Evolutionary conservation across 164 flowering plant genomes (phyloP).

Genomic region (Stephania japonica): DNA sequence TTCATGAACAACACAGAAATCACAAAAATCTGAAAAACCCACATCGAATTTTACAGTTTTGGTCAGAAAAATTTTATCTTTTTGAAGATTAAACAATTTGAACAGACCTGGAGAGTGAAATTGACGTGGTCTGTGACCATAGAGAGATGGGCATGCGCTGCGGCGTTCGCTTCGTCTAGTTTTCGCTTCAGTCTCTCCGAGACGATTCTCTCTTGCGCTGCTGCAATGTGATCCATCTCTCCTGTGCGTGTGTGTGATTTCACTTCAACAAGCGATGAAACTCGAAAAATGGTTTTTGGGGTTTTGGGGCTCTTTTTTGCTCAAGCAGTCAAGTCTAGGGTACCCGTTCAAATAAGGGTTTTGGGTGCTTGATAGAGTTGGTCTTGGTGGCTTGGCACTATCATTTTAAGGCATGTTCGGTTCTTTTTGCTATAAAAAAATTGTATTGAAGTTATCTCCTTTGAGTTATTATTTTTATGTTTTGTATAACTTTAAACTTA

Average conservation of each 20-base stretch:
- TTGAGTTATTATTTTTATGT: too few species aligned
- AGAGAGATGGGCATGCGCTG: constrained; percentile 72
- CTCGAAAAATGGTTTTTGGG: neutral
- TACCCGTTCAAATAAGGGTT: neutral
- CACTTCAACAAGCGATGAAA: neutral
- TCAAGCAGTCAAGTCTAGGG: neutral
- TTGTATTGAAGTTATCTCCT: too few species aligned
- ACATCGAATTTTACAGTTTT: neutral
- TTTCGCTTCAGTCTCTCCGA: constrained; percentile 64
- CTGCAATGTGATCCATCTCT: constrained; percentile 64
- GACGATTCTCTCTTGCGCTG: constrained; percentile 61
- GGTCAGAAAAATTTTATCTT: neutral
- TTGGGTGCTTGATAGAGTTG: neutral
- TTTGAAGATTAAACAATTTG: neutral
- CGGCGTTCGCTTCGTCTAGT: constrained; percentile 65
- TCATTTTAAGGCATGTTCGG: too few species aligned
- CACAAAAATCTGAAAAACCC: neutral
- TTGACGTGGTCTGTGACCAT: constrained; percentile 81
- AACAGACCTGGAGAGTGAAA: constrained; percentile 85
- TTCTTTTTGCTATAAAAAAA: too few species aligned
- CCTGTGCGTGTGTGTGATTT: neutral
- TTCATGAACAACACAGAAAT: too few species aligned
- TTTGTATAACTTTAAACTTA: too few species aligned
- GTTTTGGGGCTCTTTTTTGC: neutral
- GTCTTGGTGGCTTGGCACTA: too few species aligned